Base-by-base conservation (phyloP, 208 protist species). In the Angomonas deanei region DNA sequence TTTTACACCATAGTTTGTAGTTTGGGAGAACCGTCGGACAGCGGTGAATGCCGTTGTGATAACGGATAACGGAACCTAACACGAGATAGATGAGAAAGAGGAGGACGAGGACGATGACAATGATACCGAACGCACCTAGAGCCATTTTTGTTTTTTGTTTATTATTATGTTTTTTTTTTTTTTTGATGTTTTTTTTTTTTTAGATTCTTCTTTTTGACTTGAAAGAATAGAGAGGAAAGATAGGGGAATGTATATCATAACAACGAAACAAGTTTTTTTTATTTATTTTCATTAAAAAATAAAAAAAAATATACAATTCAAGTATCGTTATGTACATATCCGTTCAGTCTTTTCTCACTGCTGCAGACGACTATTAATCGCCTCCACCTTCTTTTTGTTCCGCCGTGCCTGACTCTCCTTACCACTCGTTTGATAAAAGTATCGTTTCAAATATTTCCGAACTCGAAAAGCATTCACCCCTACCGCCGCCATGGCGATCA, bases 11-110 rank as follows among this genome's bases (percentile, higher is more conserved):
- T n/a, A 85, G 71, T 5, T 57, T 68, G 47, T 93, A 93, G 61
- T 93, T 86, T 1, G 87, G 87, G 33, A 93, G 73, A 46, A 93
- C 72, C 60, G 87, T 73, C 0, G 87, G 87, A 61, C 70, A 93
- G 61, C 62, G 67, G 28, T 76, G 81, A 15, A 93, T 71, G 26
- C 87, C 87, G 39, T 82, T 73, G 64, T 78, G 70, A 54, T 87
- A 91, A 39, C 87, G 87, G 27, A 93, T 84, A 23, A 79, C 42
- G 65, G 56, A 78, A n/a, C 87, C 87, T 15, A 86, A 93, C 3
- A 82, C 21, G 0, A 73, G 30, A 24, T 77, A 47, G 15, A 89
- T 11, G 24, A 36, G 47, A 13, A 53, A 28, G 1, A 81, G 6
- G 1, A 82, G 33, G 46, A 78, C 55, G n/a, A 91, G 28, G 4